A percentile compares a stretch with the other conserved stretches of the same genome.
phyloP scores from a whole-genome alignment of 2,329 filamentous ascomycete genomes.

The Alternaria triticina region DNA sequence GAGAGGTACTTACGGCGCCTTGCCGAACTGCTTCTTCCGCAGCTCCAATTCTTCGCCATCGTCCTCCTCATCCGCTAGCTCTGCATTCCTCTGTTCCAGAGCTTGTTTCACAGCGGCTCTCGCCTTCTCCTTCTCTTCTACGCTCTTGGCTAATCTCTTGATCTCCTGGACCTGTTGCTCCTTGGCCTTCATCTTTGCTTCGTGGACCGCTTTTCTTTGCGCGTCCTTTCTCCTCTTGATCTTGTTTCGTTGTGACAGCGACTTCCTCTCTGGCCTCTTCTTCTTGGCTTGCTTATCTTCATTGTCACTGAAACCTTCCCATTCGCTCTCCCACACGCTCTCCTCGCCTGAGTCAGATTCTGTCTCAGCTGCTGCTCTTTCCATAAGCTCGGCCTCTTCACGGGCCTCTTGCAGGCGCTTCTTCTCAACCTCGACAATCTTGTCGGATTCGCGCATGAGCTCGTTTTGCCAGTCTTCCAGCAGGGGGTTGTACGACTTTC shows the following conservation, averaged over 20 bases:
- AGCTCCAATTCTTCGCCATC: constrained; percentile 56
- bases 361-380: constrained; percentile 75
- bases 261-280: constrained; percentile 85
- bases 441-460: constrained; percentile 74
- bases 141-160: constrained; percentile 71
- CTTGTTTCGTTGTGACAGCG: constrained; percentile 83
- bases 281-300: constrained; percentile 66
- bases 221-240: constrained; percentile 87
- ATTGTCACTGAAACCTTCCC: constrained; percentile 62
- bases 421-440: constrained; percentile 79
- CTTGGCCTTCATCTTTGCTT: constrained; percentile 74
- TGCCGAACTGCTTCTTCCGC: constrained; percentile 74
- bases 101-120: constrained; percentile 35
- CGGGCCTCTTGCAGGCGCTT: constrained; percentile 72
- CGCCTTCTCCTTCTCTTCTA: constrained; percentile 64
- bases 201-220: constrained; percentile 77
- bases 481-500: constrained; percentile 89
- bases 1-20: constrained; percentile 56
- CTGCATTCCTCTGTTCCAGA: constrained; percentile 34
- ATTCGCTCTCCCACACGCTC: constrained; percentile 90
- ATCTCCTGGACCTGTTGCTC: constrained; percentile 74
- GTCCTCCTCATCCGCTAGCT: constrained; percentile 34
- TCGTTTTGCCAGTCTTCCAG: constrained; percentile 86
- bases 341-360: constrained; percentile 83
- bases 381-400: constrained; percentile 70